A percentile compares a stretch with the other conserved stretches of the same genome.
Evolutionary conservation across 306 rosid species (phyloP).

Genomic region (Albizia julibrissin): DNA sequence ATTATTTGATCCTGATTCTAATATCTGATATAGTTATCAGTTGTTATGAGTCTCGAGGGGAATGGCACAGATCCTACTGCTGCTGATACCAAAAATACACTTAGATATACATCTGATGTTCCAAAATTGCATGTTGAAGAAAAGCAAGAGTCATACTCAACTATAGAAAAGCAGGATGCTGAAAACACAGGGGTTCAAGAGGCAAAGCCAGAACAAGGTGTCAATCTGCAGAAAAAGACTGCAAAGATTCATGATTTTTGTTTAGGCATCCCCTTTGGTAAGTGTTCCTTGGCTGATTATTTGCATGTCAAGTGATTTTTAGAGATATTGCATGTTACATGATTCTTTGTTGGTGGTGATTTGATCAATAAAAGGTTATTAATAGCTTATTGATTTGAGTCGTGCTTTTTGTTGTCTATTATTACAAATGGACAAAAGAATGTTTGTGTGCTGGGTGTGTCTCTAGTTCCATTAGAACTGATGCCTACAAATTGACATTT

Average conservation of each 20-base stretch:
- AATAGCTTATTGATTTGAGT: not conserved
- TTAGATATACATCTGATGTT: constrained; percentile 47
- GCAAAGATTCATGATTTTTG: constrained; percentile 96
- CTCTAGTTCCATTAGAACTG: not conserved
- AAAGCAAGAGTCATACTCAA: constrained; percentile 40
- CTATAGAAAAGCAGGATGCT: constrained; percentile 34
- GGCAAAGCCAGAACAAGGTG: constrained; percentile 35
- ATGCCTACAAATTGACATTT: not conserved
- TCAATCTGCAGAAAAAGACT: constrained; percentile 42
- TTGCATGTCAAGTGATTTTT: constrained; percentile 22
- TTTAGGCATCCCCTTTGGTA: constrained; percentile 95
- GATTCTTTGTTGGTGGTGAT: constrained; percentile 15
- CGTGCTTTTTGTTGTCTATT: not conserved
- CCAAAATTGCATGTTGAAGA: constrained; percentile 44
- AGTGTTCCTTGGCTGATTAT: constrained; percentile 37
- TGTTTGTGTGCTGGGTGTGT: not conserved
- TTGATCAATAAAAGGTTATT: not conserved
- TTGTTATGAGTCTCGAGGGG: constrained; percentile 62
- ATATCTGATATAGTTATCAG: constrained; percentile 51
- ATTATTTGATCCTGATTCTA: constrained; percentile 37
- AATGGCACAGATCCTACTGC: constrained; percentile 45
- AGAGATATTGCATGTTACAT: constrained; percentile 9
- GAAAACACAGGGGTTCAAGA: constrained; percentile 43
- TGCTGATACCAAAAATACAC: constrained; percentile 44
- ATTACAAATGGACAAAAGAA: not conserved